phyloP scores from a whole-genome alignment of 2,329 filamentous ascomycete species.

The Setomelanomma holmii region DNA sequence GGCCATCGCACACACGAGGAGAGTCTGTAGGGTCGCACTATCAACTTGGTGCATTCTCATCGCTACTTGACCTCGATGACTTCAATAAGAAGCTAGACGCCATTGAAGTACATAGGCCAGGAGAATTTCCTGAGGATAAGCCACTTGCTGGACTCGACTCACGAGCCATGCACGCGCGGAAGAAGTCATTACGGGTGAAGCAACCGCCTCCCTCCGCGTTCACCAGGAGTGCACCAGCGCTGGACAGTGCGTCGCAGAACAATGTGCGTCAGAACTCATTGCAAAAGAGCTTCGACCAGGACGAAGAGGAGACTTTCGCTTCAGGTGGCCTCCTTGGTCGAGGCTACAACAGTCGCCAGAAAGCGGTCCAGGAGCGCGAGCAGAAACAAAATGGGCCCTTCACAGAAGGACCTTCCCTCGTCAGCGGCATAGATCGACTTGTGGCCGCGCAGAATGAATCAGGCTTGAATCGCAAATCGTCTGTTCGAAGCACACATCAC shows the following conservation, averaged over 20 bases:
- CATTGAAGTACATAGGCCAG: slow-evolving; percentile 29
- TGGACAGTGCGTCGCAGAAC: slow-evolving; percentile 23
- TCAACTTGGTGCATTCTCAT: slow-evolving; percentile 70
- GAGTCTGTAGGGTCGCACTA: slow-evolving; percentile 61
- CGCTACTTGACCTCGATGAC: slow-evolving; percentile 68
- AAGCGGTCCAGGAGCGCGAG: slow-evolving; percentile 48
- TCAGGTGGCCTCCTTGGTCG: slow-evolving; percentile 57
- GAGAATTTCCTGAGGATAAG: slow-evolving; percentile 36
- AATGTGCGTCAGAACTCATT: slow-evolving; percentile 25
- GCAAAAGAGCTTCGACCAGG: slow-evolving; percentile 28
- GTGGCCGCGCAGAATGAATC: slow-evolving; percentile 32
- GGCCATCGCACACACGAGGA: slow-evolving; percentile 34
- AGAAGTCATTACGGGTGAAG: slow-evolving; percentile 48
- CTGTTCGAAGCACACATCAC: slow-evolving; percentile 42
- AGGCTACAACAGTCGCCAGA: slow-evolving; percentile 57
- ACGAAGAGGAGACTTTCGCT: slow-evolving; percentile 53
- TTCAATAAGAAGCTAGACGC: slow-evolving; percentile 57
- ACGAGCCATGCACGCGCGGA: slow-evolving; percentile 42
- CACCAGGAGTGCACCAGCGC: slow-evolving; percentile 23
- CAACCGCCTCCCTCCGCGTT: slow-evolving; percentile 46
- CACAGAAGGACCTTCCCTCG: slow-evolving; percentile 63
- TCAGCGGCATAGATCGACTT: slow-evolving; percentile 54
- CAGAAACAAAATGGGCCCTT: slow-evolving; percentile 54
- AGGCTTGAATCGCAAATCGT: slow-evolving; percentile 38
- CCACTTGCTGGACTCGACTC: slow-evolving; percentile 32